phyloP scores from a whole-genome alignment of 805 yeast genomes.

The Torulaspora microellipsoides region DNA sequence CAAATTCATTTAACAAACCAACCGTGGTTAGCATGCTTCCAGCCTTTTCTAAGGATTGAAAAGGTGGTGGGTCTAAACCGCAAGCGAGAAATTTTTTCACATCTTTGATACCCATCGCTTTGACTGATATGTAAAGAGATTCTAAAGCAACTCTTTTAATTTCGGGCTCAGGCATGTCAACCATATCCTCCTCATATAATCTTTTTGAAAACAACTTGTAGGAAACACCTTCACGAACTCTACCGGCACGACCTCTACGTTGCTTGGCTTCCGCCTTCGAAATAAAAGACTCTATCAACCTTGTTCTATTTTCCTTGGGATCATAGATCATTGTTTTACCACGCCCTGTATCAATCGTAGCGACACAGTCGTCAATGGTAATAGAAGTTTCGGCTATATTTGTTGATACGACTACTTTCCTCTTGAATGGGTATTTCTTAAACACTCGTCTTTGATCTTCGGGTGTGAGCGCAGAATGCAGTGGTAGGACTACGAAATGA shows the following conservation, averaged over 20 bases:
- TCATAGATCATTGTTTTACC: constrained; percentile 77
- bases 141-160: constrained; percentile 80
- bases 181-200: constrained; percentile 54
- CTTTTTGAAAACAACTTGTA: constrained; percentile 71
- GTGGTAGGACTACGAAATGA: constrained; percentile 53
- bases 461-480: constrained; percentile 85
- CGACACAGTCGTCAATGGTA: constrained; percentile 92
- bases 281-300: constrained; percentile 75
- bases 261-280: constrained; percentile 87
- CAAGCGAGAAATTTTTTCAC: constrained; percentile 64
- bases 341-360: constrained; percentile 82
- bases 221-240: constrained; percentile 79
- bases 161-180: constrained; percentile 79
- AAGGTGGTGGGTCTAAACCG: constrained; percentile 80
- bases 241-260: constrained; percentile 97
- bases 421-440: constrained; percentile 46
- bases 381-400: constrained; percentile 97
- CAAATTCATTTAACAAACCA: constrained; percentile 59
- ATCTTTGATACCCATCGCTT: constrained; percentile 78
- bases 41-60: constrained; percentile 37
- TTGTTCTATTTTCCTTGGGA: constrained; percentile 59
- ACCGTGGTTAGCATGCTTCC: constrained; percentile 52
- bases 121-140: constrained; percentile 74
- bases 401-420: constrained; percentile 85
- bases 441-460: constrained; percentile 79